Base-by-base conservation (phyloP, 345 rosid species). In the Turnera subulata region DNA sequence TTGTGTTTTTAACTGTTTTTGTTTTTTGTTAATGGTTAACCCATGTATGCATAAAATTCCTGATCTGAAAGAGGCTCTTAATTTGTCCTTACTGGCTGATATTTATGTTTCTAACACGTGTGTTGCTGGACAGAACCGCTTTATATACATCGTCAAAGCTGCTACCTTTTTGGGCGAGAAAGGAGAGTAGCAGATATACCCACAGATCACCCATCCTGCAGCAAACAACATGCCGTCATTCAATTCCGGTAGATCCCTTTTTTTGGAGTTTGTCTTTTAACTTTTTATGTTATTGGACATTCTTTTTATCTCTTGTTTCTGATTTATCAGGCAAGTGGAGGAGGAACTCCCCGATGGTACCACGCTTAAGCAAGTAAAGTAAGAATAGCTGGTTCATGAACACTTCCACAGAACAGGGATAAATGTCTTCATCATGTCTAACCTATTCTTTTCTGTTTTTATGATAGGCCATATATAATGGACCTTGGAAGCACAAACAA, bases 201-300 rank as follows among this genome's bases (percentile, higher is more conserved):
- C 14, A 93, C 97, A 0, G 99, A 93, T 64, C 99, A 93, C 62
- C 99, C 99, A 51, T 93, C 99, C 47, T 89, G 96, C 73, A 93
- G 99, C 97, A 93, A 93, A 73, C 97, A 93, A 53, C 99, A 93
- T 77, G 97, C 99, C 37, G 89, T 93, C 62, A 79, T 93, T 64
- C 97, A 89, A 63, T 93, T 76, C 70, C 73, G 96, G 96, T 89
- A 77, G 25, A 62, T 64, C 50, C 69, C 42, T 44, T 64, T 61
- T 58, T 19, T 4, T n/a, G 45, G 46, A 24, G 57, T 63, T 69
- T 20, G 56, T 37, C 23, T 39, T 20, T 35, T 4, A 10, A 2
- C 16, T 47, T n/a, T n/a, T 49, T 50, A 29, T 50, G 24, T 62
- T 49, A 4, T 20, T 50, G 24, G 44, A 6, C 53, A 17, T 25